phyloP scores from a whole-genome alignment of 441 rosid species.

The Gossypium laxum region DNA sequence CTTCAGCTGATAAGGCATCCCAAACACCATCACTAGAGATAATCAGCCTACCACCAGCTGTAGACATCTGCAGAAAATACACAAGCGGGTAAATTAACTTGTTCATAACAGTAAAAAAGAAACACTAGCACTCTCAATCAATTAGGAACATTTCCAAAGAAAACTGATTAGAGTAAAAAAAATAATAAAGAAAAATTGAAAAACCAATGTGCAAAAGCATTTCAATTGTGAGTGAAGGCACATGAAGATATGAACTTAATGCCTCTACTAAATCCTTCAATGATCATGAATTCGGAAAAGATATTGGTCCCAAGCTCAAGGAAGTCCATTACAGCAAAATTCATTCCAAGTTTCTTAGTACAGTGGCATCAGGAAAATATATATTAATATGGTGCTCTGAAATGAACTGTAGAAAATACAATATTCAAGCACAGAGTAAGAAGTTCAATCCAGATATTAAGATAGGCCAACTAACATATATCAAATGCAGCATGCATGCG shows the following conservation, averaged over 20 bases:
- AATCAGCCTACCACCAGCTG: constrained; percentile 80
- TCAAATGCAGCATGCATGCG: background rate
- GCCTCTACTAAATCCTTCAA: background rate
- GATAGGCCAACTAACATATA: background rate
- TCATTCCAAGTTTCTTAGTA: background rate
- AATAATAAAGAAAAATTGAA: background rate
- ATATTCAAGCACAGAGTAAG: background rate
- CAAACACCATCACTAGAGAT: constrained; percentile 97
- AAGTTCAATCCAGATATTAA: constrained; percentile 6
- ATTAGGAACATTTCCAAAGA: background rate
- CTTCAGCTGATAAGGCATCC: constrained; percentile 82
- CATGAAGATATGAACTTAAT: background rate
- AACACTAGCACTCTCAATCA: background rate
- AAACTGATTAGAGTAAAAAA: background rate
- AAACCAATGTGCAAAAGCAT: background rate
- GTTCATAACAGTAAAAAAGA: background rate
- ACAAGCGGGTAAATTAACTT: background rate
- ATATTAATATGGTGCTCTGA: background rate
- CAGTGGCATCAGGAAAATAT: background rate
- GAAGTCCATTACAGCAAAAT: background rate
- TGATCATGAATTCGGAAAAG: background rate
- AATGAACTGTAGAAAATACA: background rate
- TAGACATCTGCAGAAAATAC: constrained; percentile 56
- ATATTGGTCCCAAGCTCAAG: background rate
- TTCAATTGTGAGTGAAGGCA: background rate